Percentiles rank a stretch among this genome's conserved stretches.
phyloP scores from a whole-genome alignment of 202 grass and related monocot species.

The Dendrocalamus latiflorus region DNA sequence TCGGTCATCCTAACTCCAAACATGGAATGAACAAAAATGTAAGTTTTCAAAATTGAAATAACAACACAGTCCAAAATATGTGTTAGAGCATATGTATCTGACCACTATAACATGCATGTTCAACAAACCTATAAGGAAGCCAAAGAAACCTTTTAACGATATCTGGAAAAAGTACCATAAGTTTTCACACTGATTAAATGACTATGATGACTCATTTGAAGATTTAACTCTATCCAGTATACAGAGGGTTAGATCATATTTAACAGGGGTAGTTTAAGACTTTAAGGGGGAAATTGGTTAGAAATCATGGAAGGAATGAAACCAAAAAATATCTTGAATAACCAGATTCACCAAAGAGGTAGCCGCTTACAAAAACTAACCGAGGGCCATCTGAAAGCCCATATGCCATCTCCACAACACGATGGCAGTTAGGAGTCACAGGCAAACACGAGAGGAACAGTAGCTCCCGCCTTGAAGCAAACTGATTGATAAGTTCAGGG shows the following conservation, averaged over 20 bases:
- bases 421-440: constrained; percentile 81
- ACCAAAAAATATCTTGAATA: background rate
- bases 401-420: constrained; percentile 57
- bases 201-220: too few relatives aligned
- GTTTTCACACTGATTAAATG: too few relatives aligned
- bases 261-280: background rate
- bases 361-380: constrained; percentile 70
- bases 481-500: constrained; percentile 54
- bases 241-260: too few relatives aligned
- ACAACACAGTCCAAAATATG: constrained; percentile 1
- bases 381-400: constrained; percentile 63
- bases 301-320: background rate
- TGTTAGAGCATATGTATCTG: background rate
- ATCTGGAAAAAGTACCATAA: too few relatives aligned
- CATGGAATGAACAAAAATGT: constrained; percentile 35
- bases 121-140: constrained; percentile 14
- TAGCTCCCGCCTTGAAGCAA: constrained; percentile 56
- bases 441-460: constrained; percentile 75
- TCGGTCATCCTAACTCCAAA: constrained; percentile 62
- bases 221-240: too few relatives aligned
- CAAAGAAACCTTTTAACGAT: too few relatives aligned
- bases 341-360: background rate
- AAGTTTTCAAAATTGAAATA: constrained; percentile 22
- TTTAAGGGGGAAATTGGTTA: background rate
- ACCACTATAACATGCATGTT: constrained; percentile 1